Conservation (phyloP, 2,329 filamentous ascomycete species). For the Claviceps spartinae region DNA sequence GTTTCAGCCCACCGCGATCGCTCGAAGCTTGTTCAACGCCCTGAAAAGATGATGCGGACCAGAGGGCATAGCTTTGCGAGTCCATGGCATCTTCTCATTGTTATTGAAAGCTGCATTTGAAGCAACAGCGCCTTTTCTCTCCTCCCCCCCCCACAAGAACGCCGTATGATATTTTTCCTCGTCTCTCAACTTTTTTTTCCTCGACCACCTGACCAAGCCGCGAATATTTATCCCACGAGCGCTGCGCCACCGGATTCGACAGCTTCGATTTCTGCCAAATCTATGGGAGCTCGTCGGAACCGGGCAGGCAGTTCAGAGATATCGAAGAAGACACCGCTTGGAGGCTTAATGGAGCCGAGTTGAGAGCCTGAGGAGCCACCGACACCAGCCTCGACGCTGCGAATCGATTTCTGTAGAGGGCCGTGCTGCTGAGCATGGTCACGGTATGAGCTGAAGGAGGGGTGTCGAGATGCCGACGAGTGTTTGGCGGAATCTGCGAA, state of each 20-base stretch:
- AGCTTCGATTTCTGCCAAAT: constrained; percentile 79
- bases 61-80: neutral
- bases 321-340: constrained; percentile 71
- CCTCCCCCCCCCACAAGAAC: neutral
- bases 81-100: neutral
- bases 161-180: neutral
- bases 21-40: neutral
- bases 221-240: constrained; percentile 27
- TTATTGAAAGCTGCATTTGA: neutral
- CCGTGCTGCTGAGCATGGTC: constrained; percentile 68
- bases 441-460: constrained; percentile 63
- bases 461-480: constrained; percentile 28
- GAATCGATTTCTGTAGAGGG: constrained; percentile 49
- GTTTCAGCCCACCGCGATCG: neutral
- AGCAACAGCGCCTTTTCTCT: neutral
- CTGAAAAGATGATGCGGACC: neutral
- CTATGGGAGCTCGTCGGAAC: constrained; percentile 66
- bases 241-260: constrained; percentile 83
- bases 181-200: neutral
- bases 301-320: constrained; percentile 72
- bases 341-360: constrained; percentile 59
- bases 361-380: constrained; percentile 54
- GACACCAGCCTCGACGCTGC: constrained; percentile 24
- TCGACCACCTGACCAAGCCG: neutral
- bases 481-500: constrained; percentile 26